phyloP scores from a whole-genome alignment of 805 yeast genomes.

The Hanseniaspora osmophila region DNA sequence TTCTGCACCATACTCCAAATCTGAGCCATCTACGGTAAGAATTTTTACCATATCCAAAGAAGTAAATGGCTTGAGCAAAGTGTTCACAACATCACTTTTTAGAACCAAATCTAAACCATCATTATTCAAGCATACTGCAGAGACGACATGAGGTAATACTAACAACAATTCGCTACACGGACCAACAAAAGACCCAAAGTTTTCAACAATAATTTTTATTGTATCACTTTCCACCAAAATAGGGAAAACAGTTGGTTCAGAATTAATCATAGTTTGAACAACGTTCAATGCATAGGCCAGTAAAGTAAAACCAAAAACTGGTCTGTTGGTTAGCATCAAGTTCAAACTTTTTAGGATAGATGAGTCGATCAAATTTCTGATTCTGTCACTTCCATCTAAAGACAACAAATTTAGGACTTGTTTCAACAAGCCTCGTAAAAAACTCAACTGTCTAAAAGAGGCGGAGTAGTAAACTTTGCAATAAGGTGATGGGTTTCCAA shows the following conservation, averaged over 20 bases:
- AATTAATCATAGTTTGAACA: constrained; percentile 60
- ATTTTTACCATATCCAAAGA: constrained; percentile 37
- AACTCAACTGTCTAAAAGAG: constrained; percentile 45
- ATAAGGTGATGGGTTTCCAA: constrained; percentile 42
- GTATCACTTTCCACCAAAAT: constrained; percentile 68
- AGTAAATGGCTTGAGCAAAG: constrained; percentile 38
- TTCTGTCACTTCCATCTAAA: constrained; percentile 69
- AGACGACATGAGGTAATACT: constrained; percentile 59
- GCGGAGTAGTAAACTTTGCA: constrained; percentile 34
- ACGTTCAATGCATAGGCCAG: constrained; percentile 48
- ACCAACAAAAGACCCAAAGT: constrained; percentile 40
- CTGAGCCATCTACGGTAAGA: constrained; percentile 37
- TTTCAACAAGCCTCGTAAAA: constrained; percentile 45
- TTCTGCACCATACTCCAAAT: constrained; percentile 45
- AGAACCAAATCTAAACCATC: constrained; percentile 52
- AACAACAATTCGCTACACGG: constrained; percentile 45
- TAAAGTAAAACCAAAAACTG: constrained; percentile 52
- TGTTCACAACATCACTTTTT: constrained; percentile 25
- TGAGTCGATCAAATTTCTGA: constrained; percentile 77
- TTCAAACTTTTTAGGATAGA: constrained; percentile 52
- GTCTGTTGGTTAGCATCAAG: constrained; percentile 40
- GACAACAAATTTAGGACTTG: constrained; percentile 50
- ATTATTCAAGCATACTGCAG: constrained; percentile 67
- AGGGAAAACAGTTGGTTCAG: constrained; percentile 80
- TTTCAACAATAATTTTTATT: constrained; percentile 46